Evolutionary conservation across 192 early-diverging fungal species (phyloP), one percentile per base, ranked within the genome.

Genomic region (Backusella parvicylindrica): DNA sequence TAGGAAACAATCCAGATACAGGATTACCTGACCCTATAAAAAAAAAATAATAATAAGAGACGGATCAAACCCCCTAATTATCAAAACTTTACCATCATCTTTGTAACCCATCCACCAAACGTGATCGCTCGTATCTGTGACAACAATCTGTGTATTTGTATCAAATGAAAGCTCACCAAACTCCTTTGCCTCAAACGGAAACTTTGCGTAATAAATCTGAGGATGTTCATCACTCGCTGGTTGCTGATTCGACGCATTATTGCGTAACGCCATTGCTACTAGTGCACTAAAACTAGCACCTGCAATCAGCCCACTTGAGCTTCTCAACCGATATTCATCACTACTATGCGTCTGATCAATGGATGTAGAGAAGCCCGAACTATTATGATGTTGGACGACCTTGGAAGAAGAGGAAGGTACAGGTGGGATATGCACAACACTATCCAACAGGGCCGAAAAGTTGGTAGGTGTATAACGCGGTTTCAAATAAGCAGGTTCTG

Each of bases 51-150:
- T 47, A 33, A 36, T 6, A 3, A 53, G 16, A 3, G 3, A 11
- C 47, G 9, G 21, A 36, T n/a, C 18, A 1, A 68, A 53, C n/a
- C n/a, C n/a, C n/a, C n/a, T n/a, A 81, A 76, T 7, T 31, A 33
- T 15, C 28, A 35, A 33, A 0, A 32, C 80, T 81, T 82, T 84
- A 80, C 88, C 87, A 40, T 87, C 74, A 28, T 89, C 87, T 73
- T 87, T 87, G 16, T 89, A 87, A 16, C 92, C 92, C 88, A 92
- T 90, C 92, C 92, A 94, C 92, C 92, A 94, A 23, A 92, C 87
- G 79, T 90, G 88, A 75, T 94, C 91, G 70, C 87, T 92, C 67
- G 85, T 89, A 79, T 94, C 92, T 23, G 91, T 88, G 6, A 94
- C 92, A 83, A 92, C 82, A 71, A 94, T 90, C 0, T 84, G 80